Conservation (phyloP, 257 asterid species). For the Jacaranda copaia region DNA sequence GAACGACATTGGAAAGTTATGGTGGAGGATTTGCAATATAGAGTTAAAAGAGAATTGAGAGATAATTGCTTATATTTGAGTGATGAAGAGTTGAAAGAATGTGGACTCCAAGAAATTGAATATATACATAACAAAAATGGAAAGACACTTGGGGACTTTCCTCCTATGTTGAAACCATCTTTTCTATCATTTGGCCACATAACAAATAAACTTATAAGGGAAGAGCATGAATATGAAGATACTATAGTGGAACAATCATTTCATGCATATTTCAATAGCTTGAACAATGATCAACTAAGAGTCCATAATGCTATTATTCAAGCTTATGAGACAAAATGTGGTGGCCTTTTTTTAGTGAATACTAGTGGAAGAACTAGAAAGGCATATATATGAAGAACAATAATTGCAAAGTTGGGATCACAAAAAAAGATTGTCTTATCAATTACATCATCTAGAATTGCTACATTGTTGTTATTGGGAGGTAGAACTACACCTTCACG, state of each 20-base stretch:
- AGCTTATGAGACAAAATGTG: background rate
- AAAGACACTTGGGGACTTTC: background rate
- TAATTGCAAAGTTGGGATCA: no score
- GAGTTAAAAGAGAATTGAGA: background rate
- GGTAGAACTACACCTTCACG: slow-evolving; percentile 11
- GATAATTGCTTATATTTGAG: background rate
- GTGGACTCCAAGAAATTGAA: background rate
- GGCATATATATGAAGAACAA: no score
- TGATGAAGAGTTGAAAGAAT: background rate
- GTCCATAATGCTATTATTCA: no score
- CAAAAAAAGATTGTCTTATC: no score
- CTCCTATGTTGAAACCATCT: slow-evolving; percentile 18
- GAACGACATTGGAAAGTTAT: no score
- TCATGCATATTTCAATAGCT: background rate
- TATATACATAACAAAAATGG: background rate
- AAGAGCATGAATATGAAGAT: background rate
- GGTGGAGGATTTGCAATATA: background rate
- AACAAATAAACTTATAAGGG: slow-evolving; percentile 6
- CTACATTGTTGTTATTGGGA: background rate
- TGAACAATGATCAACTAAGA: background rate
- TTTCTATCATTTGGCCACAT: background rate
- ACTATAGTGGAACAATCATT: background rate
- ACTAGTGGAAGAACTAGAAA: background rate
- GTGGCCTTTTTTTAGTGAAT: background rate
- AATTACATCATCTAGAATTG: no score